Evolutionary conservation across 1,284 basidiomycete genomes (phyloP).

Genomic region (Jaminaea rosea): DNA sequence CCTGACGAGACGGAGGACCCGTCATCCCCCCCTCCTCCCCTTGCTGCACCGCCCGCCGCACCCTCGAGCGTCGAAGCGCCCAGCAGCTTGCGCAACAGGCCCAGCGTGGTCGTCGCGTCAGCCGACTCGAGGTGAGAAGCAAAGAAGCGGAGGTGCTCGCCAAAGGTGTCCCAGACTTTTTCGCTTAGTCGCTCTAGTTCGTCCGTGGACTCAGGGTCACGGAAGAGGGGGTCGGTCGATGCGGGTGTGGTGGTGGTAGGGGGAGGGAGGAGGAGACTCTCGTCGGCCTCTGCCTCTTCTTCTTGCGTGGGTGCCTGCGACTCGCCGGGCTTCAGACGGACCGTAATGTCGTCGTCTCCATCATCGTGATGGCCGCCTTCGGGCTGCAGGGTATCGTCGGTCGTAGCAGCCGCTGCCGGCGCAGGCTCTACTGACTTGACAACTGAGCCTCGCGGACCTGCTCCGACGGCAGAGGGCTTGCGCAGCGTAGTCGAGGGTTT

Average conservation of each 20-base stretch:
- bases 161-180: slow-evolving; percentile 34
- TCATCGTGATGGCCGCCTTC: too few species aligned
- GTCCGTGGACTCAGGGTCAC: slow-evolving; percentile 15
- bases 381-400: too few species aligned
- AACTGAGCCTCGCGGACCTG: too few species aligned
- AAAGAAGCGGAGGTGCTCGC: slow-evolving; percentile 31
- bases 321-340: neutral
- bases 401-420: too few species aligned
- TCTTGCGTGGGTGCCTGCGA: neutral
- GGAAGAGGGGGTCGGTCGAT: neutral
- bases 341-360: neutral
- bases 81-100: slow-evolving; percentile 13
- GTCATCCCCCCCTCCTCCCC: neutral
- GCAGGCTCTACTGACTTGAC: too few species aligned
- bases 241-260: neutral
- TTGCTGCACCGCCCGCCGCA: neutral
- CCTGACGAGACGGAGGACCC: slow-evolving; percentile 2
- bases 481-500: too few species aligned
- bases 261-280: too few species aligned
- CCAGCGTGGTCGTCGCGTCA: slow-evolving; percentile 27
- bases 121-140: slow-evolving; percentile 16
- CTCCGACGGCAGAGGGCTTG: too few species aligned
- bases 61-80: neutral
- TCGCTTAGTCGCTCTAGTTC: slow-evolving; percentile 33
- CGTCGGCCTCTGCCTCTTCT: neutral